These are phyloP conservation scores for Dryas alaskensis DNA, from an alignment of 306 rosid genomes.

Conservation along the genomic window DNA sequence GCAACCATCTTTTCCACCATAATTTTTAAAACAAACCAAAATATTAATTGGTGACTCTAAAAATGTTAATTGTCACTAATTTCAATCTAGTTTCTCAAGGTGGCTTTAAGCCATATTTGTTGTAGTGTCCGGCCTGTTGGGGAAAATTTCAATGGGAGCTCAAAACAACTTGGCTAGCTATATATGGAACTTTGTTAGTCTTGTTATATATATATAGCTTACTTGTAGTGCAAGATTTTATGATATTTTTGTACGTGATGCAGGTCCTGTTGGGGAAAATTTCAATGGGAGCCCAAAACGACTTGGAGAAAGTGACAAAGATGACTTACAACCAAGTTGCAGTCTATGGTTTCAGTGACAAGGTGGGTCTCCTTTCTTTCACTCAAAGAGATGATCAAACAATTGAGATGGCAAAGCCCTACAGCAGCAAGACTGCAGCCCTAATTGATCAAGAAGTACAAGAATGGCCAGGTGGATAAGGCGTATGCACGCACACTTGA, in stretches of 20 bases:
- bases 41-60: no score
- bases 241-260: not conserved
- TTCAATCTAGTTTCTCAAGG: no score
- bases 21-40: no score
- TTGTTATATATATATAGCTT: not conserved
- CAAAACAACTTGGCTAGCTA: slow-evolving; percentile 65
- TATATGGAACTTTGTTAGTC: not conserved
- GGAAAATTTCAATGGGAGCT: slow-evolving; percentile 88
- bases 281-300: slow-evolving; percentile 92
- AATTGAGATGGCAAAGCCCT: slow-evolving; percentile 69
- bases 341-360: slow-evolving; percentile 84
- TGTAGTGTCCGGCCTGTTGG: slow-evolving; percentile 33
- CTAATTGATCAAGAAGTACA: slow-evolving; percentile 83
- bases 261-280: slow-evolving; percentile 82
- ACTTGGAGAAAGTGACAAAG: slow-evolving; percentile 93
- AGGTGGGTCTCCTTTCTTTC: slow-evolving; percentile 92
- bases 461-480: slow-evolving; percentile 57
- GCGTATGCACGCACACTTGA: slow-evolving; percentile 62
- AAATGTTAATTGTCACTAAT: no score
- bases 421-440: slow-evolving; percentile 80
- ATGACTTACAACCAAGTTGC: slow-evolving; percentile 98
- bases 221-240: not conserved
- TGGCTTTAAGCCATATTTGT: no score
- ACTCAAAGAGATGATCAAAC: slow-evolving; percentile 60
- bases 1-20: no score